A percentile compares a stretch with the other conserved stretches of the same genome.
These are phyloP conservation scores for Ascomycota sp. DNA, from an alignment of 2,329 filamentous ascomycete species.

Conservation along the genomic window DNA sequence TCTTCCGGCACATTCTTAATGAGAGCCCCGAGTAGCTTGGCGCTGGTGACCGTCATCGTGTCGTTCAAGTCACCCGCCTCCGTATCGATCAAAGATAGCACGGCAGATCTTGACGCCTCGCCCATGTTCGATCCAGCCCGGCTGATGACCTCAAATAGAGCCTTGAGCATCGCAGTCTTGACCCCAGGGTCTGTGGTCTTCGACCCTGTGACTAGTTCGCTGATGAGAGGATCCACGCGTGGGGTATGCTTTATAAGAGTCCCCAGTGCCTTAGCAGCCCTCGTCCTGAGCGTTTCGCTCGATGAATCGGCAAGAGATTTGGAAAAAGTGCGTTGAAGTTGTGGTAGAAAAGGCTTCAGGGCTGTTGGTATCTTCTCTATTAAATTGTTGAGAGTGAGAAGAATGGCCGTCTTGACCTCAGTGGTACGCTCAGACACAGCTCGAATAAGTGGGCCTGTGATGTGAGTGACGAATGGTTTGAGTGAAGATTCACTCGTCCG, in stretches of 20 bases:
- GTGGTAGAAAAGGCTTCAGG: slow-evolving; percentile 89
- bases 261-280: slow-evolving; percentile 83
- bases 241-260: slow-evolving; percentile 92
- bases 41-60: slow-evolving; percentile 72
- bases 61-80: slow-evolving; percentile 57
- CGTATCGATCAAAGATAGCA: slow-evolving; percentile 72
- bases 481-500: slow-evolving; percentile 72
- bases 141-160: slow-evolving; percentile 86
- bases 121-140: slow-evolving; percentile 93
- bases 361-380: slow-evolving; percentile 92
- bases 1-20: slow-evolving; percentile 69
- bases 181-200: slow-evolving; percentile 75
- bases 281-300: slow-evolving; percentile 67
- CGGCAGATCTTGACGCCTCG: slow-evolving; percentile 67
- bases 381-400: slow-evolving; percentile 84
- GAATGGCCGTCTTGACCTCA: slow-evolving; percentile 87
- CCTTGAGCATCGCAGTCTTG: slow-evolving; percentile 89
- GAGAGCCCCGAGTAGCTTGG: slow-evolving; percentile 72
- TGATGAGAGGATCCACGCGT: slow-evolving; percentile 81
- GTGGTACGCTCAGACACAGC: slow-evolving; percentile 92
- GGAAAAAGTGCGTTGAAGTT: slow-evolving; percentile 90
- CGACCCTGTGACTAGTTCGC: slow-evolving; percentile 83
- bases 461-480: slow-evolving; percentile 90
- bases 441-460: slow-evolving; percentile 91
- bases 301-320: slow-evolving; percentile 86